Evolutionary conservation across 108 stramenopile genomes (phyloP), one percentile per base, ranked within the genome.

Genomic region (Pseudonitzschia multistriata): DNA sequence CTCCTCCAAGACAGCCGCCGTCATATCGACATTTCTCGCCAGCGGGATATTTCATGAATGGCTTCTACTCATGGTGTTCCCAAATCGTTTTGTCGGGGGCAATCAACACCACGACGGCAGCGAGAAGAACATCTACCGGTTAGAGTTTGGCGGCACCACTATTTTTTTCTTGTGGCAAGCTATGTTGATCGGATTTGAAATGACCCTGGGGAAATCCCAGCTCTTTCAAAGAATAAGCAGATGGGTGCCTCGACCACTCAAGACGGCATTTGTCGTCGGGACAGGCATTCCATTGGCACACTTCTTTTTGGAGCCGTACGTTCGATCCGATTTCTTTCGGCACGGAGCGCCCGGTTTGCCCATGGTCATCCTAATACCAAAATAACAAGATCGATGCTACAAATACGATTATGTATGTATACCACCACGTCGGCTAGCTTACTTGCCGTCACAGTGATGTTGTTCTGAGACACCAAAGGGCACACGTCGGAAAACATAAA

Each of bases 31-130:
- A 2, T 92, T 92, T 66, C 21, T 89, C 17, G 85, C 85, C 14
- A 82, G 81, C 24, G 91, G 91, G 3, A 28, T 81, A 3, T 88
- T 92, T 74, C 91, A 92, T 70, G 91, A 92, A 55, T 90, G 82
- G 81, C 17, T 90, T 8, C 63, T 85, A 1, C 70, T 65, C 19
- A n/a, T 54, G 15, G 1, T 65, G 7, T n/a, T n/a, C n/a, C n/a
- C n/a, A n/a, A n/a, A n/a, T n/a, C n/a, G n/a, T 13, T 72, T 63
- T 65, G 17, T n/a, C 8, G 52, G 28, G 19, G 34, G 55, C 45
- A 33, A 66, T 74, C 7, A 69, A 64, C 47, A 67, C 62, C 15
- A 29, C 17, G n/a, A n/a, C n/a, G 3, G 11, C 42, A 3, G 37
- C 7, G 3, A 19, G 21, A 62, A 31, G 5, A 25, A 13, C 63